Base-by-base conservation (phyloP, 768 basidiomycete species). In the Tylopilus intermedius region DNA sequence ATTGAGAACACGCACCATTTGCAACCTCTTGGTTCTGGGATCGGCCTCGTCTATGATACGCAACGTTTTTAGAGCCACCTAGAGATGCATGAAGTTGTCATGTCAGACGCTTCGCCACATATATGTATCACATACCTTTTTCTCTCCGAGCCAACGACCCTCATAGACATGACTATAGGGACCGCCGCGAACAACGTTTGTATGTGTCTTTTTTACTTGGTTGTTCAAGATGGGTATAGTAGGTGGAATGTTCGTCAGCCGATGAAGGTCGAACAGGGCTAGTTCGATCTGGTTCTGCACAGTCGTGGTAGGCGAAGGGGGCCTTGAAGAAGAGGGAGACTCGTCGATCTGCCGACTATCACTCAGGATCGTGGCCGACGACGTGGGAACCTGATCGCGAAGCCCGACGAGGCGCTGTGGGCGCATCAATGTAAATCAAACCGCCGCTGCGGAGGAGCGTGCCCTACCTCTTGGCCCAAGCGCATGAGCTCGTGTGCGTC, bases 61-160 rank as follows among this genome's bases (percentile, higher is more conserved):
- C 6, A 83, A 55, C 11, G 75, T 76, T 56, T 83, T 84, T 47
- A 84, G 60, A 9, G 83, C 83, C 38, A 83, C 81, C 81, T 82
- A 51, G 18, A 29, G 41, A 15, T 8, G 39, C 9, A 15, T 1
- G 44, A 37, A 50, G 41, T 46, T 11, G n/a, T 47, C n/a, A 32
- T 46, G 9, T 33, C 22, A 42, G 30, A 30, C 13, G 46, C 37
- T 53, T 21, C 30, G 7, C n/a, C 6, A 8, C 18, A 42, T 46
- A 14, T 38, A n/a, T 35, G 35, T 50, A 24, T 24, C 5, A 15
- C 51, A 21, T 50, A 77, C 80, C 69, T 77, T 80, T 58, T 79
- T 74, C 56, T 72, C 72, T n/a, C 71, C 76, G 13, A 83, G 61
- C 82, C 82, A 83, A 29, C 59, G 67, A 15, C 82, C 83, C 51